phyloP scores from a whole-genome alignment of 202 grass and related monocot species.

The Thinopyrum obtusiflorum region DNA sequence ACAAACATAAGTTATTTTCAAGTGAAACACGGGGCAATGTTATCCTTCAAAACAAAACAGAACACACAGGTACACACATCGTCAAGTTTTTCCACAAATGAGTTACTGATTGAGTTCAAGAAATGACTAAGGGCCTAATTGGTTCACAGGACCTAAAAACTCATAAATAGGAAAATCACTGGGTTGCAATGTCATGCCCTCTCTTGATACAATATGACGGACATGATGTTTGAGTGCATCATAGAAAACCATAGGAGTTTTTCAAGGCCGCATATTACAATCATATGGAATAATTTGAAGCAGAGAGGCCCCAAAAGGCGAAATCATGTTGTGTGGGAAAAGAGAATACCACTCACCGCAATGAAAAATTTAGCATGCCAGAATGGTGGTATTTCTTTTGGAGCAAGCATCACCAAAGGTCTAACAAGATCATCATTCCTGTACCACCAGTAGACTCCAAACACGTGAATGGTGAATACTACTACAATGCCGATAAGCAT shows the following conservation, averaged over 20 bases:
- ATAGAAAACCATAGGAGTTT: neutral
- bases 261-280: neutral
- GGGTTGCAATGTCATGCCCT: neutral
- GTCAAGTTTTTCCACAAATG: neutral
- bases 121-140: neutral
- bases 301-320: neutral
- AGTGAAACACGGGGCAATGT: neutral
- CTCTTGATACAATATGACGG: neutral
- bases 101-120: neutral
- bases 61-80: neutral
- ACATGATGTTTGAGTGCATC: neutral
- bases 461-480: conserved; percentile 61
- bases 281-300: neutral
- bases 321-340: neutral
- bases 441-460: conserved; percentile 74
- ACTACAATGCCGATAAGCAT: conserved; percentile 48
- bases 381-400: conserved; percentile 80
- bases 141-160: neutral
- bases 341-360: conserved; percentile 63
- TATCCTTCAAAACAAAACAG: conserved; percentile 13
- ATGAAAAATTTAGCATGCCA: conserved; percentile 81
- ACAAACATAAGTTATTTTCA: neutral
- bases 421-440: conserved; percentile 60
- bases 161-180: neutral
- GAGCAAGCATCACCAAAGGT: conserved; percentile 69